Percentiles rank a stretch among this genome's conserved stretches.
Conservation (phyloP, 306 rosid species). For the Glycine soja region DNA sequence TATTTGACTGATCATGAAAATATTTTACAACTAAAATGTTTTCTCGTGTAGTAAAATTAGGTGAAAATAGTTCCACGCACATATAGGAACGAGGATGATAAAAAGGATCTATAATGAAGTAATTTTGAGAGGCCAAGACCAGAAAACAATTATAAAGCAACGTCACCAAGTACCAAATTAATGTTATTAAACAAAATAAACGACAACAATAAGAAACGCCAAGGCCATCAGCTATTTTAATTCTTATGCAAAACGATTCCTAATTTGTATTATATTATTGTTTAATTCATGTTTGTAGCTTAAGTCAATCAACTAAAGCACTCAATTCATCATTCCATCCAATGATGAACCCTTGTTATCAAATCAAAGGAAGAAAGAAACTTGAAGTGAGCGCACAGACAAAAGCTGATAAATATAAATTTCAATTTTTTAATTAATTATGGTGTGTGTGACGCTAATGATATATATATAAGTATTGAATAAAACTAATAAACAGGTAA, state of each 20-base stretch:
- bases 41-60: background rate
- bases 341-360: slow-evolving; percentile 33
- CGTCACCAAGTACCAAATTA: slow-evolving; percentile 41
- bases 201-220: background rate
- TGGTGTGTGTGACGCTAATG: no score
- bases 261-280: background rate
- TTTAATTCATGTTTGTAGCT: background rate
- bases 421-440: background rate
- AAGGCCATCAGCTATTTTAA: background rate
- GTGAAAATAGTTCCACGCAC: background rate
- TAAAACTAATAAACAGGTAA: no score
- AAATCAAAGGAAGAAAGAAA: slow-evolving; percentile 10
- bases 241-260: background rate
- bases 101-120: slow-evolving; percentile 11
- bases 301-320: slow-evolving; percentile 1
- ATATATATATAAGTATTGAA: no score
- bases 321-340: slow-evolving; percentile 12
- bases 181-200: background rate
- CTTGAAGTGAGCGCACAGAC: slow-evolving; percentile 34
- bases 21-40: background rate
- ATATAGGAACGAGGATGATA: background rate
- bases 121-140: slow-evolving; percentile 9
- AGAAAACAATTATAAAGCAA: background rate
- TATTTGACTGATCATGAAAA: background rate
- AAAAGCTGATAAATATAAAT: background rate